A percentile compares a stretch with the other conserved stretches of the same genome.
Conservation (phyloP, 345 rosid species). For the Odontarrhena argentea region DNA sequence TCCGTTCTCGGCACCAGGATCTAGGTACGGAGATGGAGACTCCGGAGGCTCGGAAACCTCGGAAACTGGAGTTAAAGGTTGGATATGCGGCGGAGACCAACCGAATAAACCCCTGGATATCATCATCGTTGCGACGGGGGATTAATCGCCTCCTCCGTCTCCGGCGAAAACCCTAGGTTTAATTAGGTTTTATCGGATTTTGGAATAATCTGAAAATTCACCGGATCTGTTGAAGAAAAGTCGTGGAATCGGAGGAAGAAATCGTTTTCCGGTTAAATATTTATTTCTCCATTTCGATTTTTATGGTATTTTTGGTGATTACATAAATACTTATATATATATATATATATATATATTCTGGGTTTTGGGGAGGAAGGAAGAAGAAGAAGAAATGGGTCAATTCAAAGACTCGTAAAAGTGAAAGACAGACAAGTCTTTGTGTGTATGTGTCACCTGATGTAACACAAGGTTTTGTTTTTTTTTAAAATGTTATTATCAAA, state of each 20-base stretch:
- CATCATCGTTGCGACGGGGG: constrained; percentile 57
- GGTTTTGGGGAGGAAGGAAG: neutral
- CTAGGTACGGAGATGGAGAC: constrained; percentile 93
- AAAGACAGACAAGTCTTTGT: constrained; percentile 34
- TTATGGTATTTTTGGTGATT: neutral
- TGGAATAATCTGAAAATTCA: constrained; percentile 41
- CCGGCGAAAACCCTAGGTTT: constrained; percentile 41
- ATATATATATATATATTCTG: neutral
- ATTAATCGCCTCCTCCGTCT: constrained; percentile 35
- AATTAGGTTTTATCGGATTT: neutral
- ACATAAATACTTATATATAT: neutral
- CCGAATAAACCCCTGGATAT: constrained; percentile 94
- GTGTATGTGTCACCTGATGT: constrained; percentile 34
- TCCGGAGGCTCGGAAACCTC: constrained; percentile 99
- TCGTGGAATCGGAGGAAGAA: constrained; percentile 23
- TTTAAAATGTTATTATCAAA: too few relatives aligned
- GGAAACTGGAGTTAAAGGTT: constrained; percentile 94
- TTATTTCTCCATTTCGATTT: neutral
- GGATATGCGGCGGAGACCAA: constrained; percentile 99
- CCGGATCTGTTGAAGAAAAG: constrained; percentile 55
- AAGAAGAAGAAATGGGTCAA: constrained; percentile 25
- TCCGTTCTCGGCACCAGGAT: constrained; percentile 67
- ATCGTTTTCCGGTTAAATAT: constrained; percentile 30
- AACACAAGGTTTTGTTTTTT: constrained; percentile 15
- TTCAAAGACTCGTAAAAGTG: constrained; percentile 17